Evolutionary conservation across 2,329 filamentous ascomycete genomes (phyloP).

Genomic region (Botrytis pseudocinerea): DNA sequence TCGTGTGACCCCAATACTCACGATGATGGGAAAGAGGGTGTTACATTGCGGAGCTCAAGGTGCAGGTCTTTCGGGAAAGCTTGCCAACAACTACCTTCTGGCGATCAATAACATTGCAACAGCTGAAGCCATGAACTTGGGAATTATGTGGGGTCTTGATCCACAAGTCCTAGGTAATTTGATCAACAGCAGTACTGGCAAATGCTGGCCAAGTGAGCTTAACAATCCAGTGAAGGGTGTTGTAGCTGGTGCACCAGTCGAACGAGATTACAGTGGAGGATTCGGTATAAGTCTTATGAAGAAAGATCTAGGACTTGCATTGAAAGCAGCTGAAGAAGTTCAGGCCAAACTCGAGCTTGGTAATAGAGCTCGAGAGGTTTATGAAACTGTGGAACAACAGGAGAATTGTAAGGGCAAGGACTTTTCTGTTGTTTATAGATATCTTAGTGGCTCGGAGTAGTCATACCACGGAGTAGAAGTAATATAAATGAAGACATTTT

Average conservation of each 20-base stretch:
- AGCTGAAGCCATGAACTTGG: constrained; percentile 60
- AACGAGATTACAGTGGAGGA: constrained; percentile 73
- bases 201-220: constrained; percentile 91
- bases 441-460: constrained; percentile 50
- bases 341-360: constrained; percentile 66
- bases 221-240: constrained; percentile 95
- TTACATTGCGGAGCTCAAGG: constrained; percentile 85
- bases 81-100: constrained; percentile 96
- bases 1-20: constrained; percentile 66
- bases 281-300: constrained; percentile 78
- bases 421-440: constrained; percentile 80
- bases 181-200: constrained; percentile 92
- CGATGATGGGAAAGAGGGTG: constrained; percentile 82
- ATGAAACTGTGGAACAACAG: constrained; percentile 62
- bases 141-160: constrained; percentile 55
- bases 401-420: constrained; percentile 68
- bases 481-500: neutral
- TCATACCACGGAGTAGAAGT: neutral
- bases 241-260: constrained; percentile 71
- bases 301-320: constrained; percentile 74
- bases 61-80: constrained; percentile 83
- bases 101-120: constrained; percentile 82
- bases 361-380: constrained; percentile 63
- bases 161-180: constrained; percentile 71
- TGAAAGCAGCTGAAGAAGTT: constrained; percentile 68